These are phyloP conservation scores for Penicillium sumatraense DNA, from an alignment of 2,329 filamentous ascomycete genomes.

Conservation along the genomic window DNA sequence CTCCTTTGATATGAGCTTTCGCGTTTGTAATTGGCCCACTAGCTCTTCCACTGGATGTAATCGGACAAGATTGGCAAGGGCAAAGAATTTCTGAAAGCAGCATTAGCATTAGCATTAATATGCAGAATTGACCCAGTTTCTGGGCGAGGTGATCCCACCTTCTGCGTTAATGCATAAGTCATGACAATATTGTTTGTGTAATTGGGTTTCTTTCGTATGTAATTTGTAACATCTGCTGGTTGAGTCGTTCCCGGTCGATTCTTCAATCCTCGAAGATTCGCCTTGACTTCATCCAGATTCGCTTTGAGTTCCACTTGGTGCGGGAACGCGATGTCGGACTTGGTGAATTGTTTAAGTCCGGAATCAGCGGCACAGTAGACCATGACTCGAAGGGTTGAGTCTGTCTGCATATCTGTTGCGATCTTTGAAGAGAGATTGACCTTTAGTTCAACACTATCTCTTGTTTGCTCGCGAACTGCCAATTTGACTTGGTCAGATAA, in stretches of 20 bases:
- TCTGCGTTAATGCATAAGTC: constrained; percentile 89
- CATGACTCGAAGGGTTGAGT: constrained; percentile 73
- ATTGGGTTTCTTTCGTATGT: constrained; percentile 67
- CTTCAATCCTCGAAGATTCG: constrained; percentile 92
- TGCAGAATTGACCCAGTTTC: too few relatives aligned
- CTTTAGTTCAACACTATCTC: constrained; percentile 63
- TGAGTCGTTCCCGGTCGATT: constrained; percentile 94
- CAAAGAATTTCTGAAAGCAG: constrained; percentile 66
- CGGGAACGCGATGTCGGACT: constrained; percentile 80
- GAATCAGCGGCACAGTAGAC: constrained; percentile 77
- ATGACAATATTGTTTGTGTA: constrained; percentile 81
- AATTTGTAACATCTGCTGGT: constrained; percentile 85
- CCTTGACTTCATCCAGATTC: constrained; percentile 84
- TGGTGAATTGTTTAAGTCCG: constrained; percentile 60
- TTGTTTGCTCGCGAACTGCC: constrained; percentile 62
- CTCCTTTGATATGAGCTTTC: constrained; percentile 76
- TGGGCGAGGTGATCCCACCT: too few relatives aligned
- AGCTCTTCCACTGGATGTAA: constrained; percentile 73
- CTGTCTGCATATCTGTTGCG: constrained; percentile 60
- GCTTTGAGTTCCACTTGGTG: constrained; percentile 91
- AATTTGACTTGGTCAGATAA: constrained; percentile 25
- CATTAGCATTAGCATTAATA: background rate
- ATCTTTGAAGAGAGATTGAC: constrained; percentile 60
- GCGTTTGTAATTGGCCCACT: constrained; percentile 66
- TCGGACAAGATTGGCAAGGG: constrained; percentile 77